phyloP scores from a whole-genome alignment of 805 yeast species.

The Candida easanensis region DNA sequence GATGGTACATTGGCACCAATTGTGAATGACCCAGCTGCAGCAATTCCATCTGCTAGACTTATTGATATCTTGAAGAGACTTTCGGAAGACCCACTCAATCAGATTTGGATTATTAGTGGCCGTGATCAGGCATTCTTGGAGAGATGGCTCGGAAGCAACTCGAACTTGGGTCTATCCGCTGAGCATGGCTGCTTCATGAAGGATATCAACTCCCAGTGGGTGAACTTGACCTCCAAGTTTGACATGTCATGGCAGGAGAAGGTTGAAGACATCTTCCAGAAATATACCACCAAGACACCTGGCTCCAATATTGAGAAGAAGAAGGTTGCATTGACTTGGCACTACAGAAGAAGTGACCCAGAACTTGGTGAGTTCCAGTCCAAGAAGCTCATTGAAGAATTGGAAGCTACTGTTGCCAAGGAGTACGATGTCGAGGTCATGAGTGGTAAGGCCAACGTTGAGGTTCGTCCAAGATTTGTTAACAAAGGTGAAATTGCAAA shows the following conservation, averaged over 20 bases:
- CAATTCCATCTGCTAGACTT: constrained; percentile 82
- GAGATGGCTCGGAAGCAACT: constrained; percentile 73
- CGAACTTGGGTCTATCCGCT: constrained; percentile 79
- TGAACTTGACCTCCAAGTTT: constrained; percentile 71
- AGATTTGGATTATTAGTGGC: constrained; percentile 94
- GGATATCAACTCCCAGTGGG: constrained; percentile 72
- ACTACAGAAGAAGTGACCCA: constrained; percentile 92
- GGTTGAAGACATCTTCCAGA: constrained; percentile 69
- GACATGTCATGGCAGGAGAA: constrained; percentile 96
- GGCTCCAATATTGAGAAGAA: constrained; percentile 85
- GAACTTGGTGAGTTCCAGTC: constrained; percentile 90
- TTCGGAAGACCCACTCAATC: constrained; percentile 73
- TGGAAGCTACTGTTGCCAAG: constrained; percentile 55
- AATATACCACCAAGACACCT: constrained; percentile 85
- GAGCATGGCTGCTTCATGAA: constrained; percentile 97
- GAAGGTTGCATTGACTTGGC: constrained; percentile 97
- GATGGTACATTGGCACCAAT: constrained; percentile 98
- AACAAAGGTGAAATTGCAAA: constrained; percentile 97
- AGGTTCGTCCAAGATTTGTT: constrained; percentile 92
- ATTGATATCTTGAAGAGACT: constrained; percentile 56
- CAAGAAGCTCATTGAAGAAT: constrained; percentile 59
- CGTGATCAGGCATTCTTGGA: constrained; percentile 89
- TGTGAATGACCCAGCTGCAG: constrained; percentile 97
- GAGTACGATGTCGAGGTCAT: constrained; percentile 87
- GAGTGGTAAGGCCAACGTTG: constrained; percentile 96